Percentiles rank a stretch among this genome's conserved stretches.
These are phyloP conservation scores for Davidsoniella neocaledoniae DNA, from an alignment of 2,329 filamentous ascomycete species.

Conservation along the genomic window DNA sequence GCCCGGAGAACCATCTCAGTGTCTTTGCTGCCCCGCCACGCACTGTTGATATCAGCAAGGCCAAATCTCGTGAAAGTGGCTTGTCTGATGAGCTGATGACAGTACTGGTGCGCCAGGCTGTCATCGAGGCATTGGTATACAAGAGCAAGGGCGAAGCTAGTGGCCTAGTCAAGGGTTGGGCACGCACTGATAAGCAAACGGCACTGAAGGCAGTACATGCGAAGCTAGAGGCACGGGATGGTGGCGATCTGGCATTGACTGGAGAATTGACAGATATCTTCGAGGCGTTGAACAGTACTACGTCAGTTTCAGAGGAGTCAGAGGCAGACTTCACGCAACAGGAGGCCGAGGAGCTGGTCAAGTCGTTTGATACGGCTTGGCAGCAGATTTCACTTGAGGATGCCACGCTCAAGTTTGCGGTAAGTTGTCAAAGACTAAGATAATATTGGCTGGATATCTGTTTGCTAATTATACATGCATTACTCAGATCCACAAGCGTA, in stretches of 20 bases:
- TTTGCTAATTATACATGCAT: conserved; percentile 11
- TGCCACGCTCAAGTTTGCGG: conserved; percentile 51
- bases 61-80: conserved; percentile 8
- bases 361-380: conserved; percentile 39
- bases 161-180: conserved; percentile 16
- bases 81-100: conserved; percentile 25
- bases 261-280: conserved; percentile 23
- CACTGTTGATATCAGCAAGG: conserved; percentile 15
- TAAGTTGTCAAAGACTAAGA: conserved; percentile 27
- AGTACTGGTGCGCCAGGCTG: conserved; percentile 32
- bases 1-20: conserved; percentile 25
- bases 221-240: conserved; percentile 22
- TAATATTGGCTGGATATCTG: not conserved
- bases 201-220: conserved; percentile 23
- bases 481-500: conserved; percentile 60
- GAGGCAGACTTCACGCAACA: conserved; percentile 15
- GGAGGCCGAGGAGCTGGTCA: conserved; percentile 26
- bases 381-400: conserved; percentile 40
- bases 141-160: conserved; percentile 17
- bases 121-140: conserved; percentile 34
- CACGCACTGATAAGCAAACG: conserved; percentile 20
- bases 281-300: conserved; percentile 18
- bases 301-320: conserved; percentile 16
- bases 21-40: conserved; percentile 22
- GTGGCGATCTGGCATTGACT: conserved; percentile 25